These are phyloP conservation scores for Pseudocercospora vitis DNA, from an alignment of 2,329 filamentous ascomycete species.

Conservation along the genomic window DNA sequence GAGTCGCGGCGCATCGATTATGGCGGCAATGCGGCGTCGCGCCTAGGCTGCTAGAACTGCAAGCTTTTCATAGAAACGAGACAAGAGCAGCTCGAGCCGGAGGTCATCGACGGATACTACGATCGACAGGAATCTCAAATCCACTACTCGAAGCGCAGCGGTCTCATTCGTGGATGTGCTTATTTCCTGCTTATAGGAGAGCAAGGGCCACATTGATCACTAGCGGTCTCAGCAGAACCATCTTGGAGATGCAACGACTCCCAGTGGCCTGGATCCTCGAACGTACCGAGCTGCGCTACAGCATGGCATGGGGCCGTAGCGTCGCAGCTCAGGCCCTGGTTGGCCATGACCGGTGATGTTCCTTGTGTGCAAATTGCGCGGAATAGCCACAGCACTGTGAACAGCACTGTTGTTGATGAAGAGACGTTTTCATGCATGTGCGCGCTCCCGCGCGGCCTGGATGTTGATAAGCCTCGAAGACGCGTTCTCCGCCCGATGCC, in stretches of 20 bases:
- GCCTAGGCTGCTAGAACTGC: neutral
- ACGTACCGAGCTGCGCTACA: neutral
- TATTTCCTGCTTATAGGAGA: neutral
- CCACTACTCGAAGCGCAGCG: neutral
- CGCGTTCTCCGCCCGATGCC: too few relatives aligned
- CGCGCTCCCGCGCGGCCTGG: too few relatives aligned
- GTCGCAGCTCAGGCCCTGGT: neutral
- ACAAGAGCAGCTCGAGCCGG: constrained; percentile 4
- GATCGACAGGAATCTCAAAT: constrained; percentile 3
- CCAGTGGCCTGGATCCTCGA: neutral
- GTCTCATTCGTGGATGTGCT: neutral
- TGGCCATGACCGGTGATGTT: neutral
- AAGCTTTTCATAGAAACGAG: neutral
- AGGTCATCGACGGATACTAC: neutral
- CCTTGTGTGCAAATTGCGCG: too few relatives aligned
- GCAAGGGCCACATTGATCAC: too few relatives aligned
- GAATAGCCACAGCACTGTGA: too few relatives aligned
- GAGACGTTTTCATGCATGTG: too few relatives aligned
- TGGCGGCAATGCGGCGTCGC: neutral
- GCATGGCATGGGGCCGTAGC: neutral
- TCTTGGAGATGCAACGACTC: neutral
- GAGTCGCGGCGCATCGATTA: neutral
- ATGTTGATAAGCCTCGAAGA: too few relatives aligned
- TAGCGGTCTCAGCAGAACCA: constrained; percentile 3
- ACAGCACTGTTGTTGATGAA: too few relatives aligned